Evolutionary conservation across 176 grass and related monocot genomes (phyloP), one percentile per base, ranked within the genome.

Genomic region (Carex pumila): DNA sequence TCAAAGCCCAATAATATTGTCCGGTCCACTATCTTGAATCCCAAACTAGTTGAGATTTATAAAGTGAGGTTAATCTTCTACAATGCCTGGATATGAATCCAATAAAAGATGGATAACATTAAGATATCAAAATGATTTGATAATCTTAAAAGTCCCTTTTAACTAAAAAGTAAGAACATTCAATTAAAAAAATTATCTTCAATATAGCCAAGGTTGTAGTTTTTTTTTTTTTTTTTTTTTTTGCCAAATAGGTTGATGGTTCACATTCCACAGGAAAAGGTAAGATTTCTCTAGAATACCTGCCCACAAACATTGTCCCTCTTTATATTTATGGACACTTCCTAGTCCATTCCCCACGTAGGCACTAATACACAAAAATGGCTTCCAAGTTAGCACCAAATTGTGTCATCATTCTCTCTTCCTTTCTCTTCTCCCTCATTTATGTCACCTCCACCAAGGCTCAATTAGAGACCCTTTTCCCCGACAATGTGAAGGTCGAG

Each of bases 311-410:
- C 71, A 31, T 3, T 15, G 12, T 31, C 39, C 47, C 66, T 76
- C 71, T 76, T 76, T 76, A 55, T 55, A 76, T 76, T 49, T 49
- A 52, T 30, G 21, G 43, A 55, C 19, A 76, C 22, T 76, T 54
- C 5, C 12, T 25, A 70, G 7, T 0, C 14, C 14, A 37, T 7
- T 76, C 72, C 31, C 72, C 72, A 54, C 13, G 1, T 0, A 55
- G 69, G 12, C 21, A 76, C 47, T 31, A 53, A 55, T 50, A 55
- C 71, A 67, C 73, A 70, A 71, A 25, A 86, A 86, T 86, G 84
- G 60, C 73, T 79, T 79, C 61, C 56, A 78, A 53, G 9, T 50
- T 79, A 36, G n/a, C 9, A 19, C 50, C 32, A 49, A 37, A 47
- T 41, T 67, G 5, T 39, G 22, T 80, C 39, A 65, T 54, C 72